Evolutionary conservation across 2,329 filamentous ascomycete genomes (phyloP).

Genomic region (Endocalyx cinctus): DNA sequence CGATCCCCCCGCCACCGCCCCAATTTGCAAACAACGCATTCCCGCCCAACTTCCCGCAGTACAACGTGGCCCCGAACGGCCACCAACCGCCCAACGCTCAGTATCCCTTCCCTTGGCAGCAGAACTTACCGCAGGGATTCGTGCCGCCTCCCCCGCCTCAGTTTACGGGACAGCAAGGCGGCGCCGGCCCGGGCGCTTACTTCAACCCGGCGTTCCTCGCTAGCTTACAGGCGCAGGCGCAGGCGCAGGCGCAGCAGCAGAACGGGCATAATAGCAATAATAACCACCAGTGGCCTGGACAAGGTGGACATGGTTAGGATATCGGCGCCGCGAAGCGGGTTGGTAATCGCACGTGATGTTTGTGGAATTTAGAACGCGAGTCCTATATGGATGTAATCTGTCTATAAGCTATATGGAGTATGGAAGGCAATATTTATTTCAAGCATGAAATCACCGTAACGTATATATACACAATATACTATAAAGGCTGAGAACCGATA

Average conservation of each 20-base stretch:
- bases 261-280: slow-evolving; percentile 21
- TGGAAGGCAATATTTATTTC: too few relatives aligned
- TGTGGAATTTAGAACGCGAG: too few relatives aligned
- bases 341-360: too few relatives aligned
- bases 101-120: slow-evolving; percentile 43
- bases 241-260: slow-evolving; percentile 32
- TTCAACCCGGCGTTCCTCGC: slow-evolving; percentile 57
- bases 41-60: slow-evolving; percentile 32
- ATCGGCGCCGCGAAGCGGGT: slow-evolving; percentile 1
- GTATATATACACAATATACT: too few relatives aligned
- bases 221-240: slow-evolving; percentile 38
- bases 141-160: slow-evolving; percentile 37
- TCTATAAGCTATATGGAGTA: too few relatives aligned
- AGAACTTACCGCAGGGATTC: slow-evolving; percentile 25
- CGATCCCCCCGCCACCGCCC: slow-evolving; percentile 17
- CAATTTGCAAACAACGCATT: slow-evolving; percentile 14
- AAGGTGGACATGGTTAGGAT: slow-evolving; percentile 19
- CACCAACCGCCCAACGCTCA: slow-evolving; percentile 32
- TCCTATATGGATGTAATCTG: too few relatives aligned
- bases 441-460: too few relatives aligned
- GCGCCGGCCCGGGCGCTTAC: slow-evolving; percentile 41
- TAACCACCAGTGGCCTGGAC: slow-evolving; percentile 20
- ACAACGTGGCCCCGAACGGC: slow-evolving; percentile 1
- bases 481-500: too few relatives aligned
- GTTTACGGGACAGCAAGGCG: slow-evolving; percentile 29